Evolutionary conservation across 2,329 filamentous ascomycete genomes (phyloP), one percentile per base, ranked within the genome.

Genomic region (Diaporthe ilicicola): DNA sequence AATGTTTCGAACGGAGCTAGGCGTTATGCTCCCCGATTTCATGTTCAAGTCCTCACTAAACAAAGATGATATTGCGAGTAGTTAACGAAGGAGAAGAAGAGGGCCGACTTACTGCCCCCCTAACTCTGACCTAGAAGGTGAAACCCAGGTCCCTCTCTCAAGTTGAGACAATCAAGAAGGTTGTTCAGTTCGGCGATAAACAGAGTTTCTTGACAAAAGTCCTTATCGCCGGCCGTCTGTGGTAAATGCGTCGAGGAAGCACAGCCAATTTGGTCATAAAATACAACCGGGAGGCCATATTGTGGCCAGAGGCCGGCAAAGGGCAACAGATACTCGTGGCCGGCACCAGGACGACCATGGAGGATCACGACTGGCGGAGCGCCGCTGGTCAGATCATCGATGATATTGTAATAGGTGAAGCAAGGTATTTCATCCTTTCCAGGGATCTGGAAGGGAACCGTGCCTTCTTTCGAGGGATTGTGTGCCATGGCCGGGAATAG

Each of bases 191-290:
- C 75, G 1, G 61, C 37, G 37, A 74, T 62, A 34, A 77, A 77
- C n/a, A 77, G 69, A 8, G 74, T 68, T 19, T 74, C 69, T 0
- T 74, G 73, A 75, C 76, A 77, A 61, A 77, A 75, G 1, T 42
- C 27, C n/a, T 71, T 64, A 32, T 76, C 75, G 10, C 66, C 65
- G 2, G 55, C 76, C 66, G 82, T 84, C 27, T 85, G 82, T 0
- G 74, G 81, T 9, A 87, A 77, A 67, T 83, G 84, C 0, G 86
- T 88, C 2, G 83, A 86, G 13, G 75, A 74, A 8, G 84, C 86
- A 72, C 82, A 84, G n/a, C 86, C 86, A 62, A 88, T 80, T 71
- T 88, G 86, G 73, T 88, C 86, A 74, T 88, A 88, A 75, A 87
- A 82, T n/a, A 88, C 76, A 1, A 88, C 77, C 0, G 86, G 84